Evolutionary conservation across 257 asterid species (phyloP), one percentile per base, ranked within the genome.

Genomic region (Primulina eburnea): DNA sequence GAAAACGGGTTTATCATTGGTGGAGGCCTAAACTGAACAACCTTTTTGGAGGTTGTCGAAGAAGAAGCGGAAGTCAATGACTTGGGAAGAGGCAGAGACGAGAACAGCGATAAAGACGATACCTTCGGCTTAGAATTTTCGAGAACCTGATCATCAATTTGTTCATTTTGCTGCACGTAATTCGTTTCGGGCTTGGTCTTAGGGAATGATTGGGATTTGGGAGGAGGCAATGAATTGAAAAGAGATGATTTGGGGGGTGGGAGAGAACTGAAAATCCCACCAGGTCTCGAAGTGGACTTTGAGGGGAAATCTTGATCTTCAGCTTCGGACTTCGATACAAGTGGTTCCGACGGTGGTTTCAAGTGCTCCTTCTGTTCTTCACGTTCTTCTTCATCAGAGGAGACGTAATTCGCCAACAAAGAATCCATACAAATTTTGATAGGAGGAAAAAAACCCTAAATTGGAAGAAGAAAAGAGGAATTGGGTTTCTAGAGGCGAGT

Each of bases 21-120:
- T 5, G 95, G 90, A 64, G 96, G 97, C 84, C 81, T 84, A 64
- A 93, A 88, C 52, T 86, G 91, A 70, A 93, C 95, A 50, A 90
- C 88, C 82, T 62, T 89, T 78, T 82, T 90, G 0, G 85, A 56
- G 32, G 74, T 60, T 8, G 82, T 32, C n/a, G 88, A 75, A 35
- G 85, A 78, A 10, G 85, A 77, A 10, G 83, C 38, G 17, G 87
- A 74, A 2, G 82, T 33, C 5, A 85, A 73, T 14, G 92, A 66
- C 56, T 84, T 88, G 47, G 96, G 95, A n/a, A 28, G 75, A 68
- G 96, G 92, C 67, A 88, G 70, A 4, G 86, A 73, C 43, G 92
- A 69, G 77, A 87, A 86, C 56, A 84, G 71, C 14, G 83, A 79
- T 47, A 82, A 24, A 29, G 86, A 65, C 20, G 80, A 62, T 9